Evolutionary conservation across 202 grass and related monocot species (phyloP).

Genomic region (Saccharum hybrid): DNA sequence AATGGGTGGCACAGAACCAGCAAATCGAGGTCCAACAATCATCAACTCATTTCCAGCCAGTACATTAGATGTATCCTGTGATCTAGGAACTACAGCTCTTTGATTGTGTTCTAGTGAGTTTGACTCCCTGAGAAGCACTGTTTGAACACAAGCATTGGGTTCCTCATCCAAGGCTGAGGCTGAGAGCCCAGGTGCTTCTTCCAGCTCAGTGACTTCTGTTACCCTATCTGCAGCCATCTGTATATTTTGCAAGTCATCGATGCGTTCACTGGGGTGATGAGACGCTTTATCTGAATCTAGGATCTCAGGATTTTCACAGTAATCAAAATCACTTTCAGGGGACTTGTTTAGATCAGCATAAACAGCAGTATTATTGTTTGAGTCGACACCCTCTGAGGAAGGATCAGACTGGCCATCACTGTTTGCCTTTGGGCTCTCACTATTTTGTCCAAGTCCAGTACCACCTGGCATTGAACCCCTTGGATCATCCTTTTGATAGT

Average conservation of each 20-base stretch:
- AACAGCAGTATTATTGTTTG: conserved; percentile 74
- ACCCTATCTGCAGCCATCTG: conserved; percentile 40
- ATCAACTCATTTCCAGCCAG: conserved; percentile 47
- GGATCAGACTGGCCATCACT: conserved; percentile 86
- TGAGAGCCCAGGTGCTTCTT: conserved; percentile 66
- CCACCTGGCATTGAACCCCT: conserved; percentile 46
- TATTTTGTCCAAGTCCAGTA: conserved; percentile 39
- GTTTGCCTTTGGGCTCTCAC: conserved; percentile 74
- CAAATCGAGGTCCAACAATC: conserved; percentile 54
- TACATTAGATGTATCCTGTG: conserved; percentile 68
- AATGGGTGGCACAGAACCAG: conserved; percentile 61
- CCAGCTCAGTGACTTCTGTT: conserved; percentile 59
- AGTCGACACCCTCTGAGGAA: conserved; percentile 87
- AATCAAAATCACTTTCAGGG: conserved; percentile 86
- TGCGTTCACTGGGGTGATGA: conserved; percentile 37
- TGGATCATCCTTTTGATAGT: conserved; percentile 49
- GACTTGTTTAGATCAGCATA: conserved; percentile 97
- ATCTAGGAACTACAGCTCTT: conserved; percentile 47
- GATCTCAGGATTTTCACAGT: conserved; percentile 85
- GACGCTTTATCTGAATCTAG: conserved; percentile 59
- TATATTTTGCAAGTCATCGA: conserved; percentile 32
- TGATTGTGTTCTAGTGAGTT: conserved; percentile 58
- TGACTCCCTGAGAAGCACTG: conserved; percentile 58
- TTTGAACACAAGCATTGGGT: conserved; percentile 66
- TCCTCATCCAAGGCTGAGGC: conserved; percentile 92